These are phyloP conservation scores for Lactifluus volemus DNA, from an alignment of 768 basidiomycete genomes.

Conservation along the genomic window DNA sequence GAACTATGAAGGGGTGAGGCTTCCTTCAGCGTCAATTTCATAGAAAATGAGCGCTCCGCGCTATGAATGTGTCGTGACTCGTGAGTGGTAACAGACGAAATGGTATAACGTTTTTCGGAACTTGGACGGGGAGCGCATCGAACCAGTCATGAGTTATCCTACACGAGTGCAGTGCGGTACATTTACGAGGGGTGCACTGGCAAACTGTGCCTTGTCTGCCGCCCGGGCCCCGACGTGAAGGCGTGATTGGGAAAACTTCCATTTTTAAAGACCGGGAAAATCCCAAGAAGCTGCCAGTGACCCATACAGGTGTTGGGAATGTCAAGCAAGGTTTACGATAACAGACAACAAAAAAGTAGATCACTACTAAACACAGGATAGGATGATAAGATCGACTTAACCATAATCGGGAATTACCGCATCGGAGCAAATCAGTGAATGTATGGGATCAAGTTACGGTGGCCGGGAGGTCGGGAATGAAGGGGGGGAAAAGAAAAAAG, in stretches of 20 bases:
- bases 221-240: not conserved
- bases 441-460: not conserved
- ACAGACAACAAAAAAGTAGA: not conserved
- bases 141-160: not conserved
- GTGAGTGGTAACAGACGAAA: not conserved
- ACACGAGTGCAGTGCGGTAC: not conserved
- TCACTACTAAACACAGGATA: not conserved
- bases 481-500: not conserved
- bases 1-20: not conserved
- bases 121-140: not conserved
- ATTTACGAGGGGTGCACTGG: not conserved
- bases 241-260: not conserved
- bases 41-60: not conserved
- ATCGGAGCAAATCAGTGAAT: not conserved
- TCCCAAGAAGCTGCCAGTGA: not conserved
- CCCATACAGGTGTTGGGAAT: not conserved
- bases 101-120: not conserved
- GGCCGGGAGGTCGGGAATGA: not conserved
- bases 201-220: not conserved
- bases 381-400: constrained; percentile 1
- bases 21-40: not conserved
- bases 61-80: not conserved
- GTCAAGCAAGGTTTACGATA: constrained; percentile 5
- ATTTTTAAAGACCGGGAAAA: not conserved
- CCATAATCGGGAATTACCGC: constrained; percentile 1